Evolutionary conservation across 768 basidiomycete genomes (phyloP).

Genomic region (Sarcodon aspratus): DNA sequence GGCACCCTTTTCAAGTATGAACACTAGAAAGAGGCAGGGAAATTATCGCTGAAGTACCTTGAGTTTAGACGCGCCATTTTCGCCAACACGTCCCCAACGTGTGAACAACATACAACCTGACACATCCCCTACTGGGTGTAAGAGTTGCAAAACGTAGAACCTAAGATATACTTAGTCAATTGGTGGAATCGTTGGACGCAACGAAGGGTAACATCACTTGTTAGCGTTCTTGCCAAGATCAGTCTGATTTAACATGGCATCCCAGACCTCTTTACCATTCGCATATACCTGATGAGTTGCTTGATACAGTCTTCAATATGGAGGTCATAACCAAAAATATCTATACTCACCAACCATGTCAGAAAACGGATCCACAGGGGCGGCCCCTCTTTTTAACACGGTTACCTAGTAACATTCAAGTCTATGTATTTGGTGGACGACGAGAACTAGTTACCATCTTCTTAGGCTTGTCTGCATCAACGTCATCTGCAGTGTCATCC

Average conservation of each 20-base stretch:
- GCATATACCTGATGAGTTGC: constrained; percentile 41
- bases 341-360: constrained; percentile 30
- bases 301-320: constrained; percentile 7
- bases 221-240: constrained; percentile 37
- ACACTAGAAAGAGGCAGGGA: background rate
- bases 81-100: constrained; percentile 55
- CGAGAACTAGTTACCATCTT: background rate
- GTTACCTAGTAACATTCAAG: constrained; percentile 20
- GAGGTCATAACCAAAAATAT: background rate
- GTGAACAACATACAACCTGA: constrained; percentile 30
- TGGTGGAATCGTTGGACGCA: background rate
- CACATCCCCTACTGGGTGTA: constrained; percentile 34
- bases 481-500: constrained; percentile 11
- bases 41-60: constrained; percentile 26
- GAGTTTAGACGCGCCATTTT: constrained; percentile 34
- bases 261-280: constrained; percentile 33
- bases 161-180: constrained; percentile 14
- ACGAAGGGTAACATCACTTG: constrained; percentile 25
- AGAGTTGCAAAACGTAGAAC: constrained; percentile 48
- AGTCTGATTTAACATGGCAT: constrained; percentile 55
- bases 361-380: constrained; percentile 41
- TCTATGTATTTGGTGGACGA: background rate
- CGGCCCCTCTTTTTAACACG: constrained; percentile 40
- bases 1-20: constrained; percentile 29
- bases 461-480: constrained; percentile 9